phyloP scores from a whole-genome alignment of 2,329 filamentous ascomycete genomes.

The Colletotrichum filicis region DNA sequence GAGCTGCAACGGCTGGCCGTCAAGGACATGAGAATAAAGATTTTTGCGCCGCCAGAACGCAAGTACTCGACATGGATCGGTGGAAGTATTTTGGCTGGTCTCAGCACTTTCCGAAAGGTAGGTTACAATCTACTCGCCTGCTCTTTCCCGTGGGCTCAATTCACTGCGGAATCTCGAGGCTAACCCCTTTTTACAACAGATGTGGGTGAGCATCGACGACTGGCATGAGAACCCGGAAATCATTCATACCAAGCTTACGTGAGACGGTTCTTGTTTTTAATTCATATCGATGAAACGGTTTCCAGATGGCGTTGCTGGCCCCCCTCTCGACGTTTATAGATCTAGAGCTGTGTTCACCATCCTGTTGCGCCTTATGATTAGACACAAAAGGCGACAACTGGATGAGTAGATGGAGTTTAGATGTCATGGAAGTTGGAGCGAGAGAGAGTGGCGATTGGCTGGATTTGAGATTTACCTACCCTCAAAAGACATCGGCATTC shows the following conservation, averaged over 20 bases:
- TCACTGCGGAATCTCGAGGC: neutral
- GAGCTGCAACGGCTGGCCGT: slow-evolving; percentile 95
- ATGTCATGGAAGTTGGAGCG: neutral
- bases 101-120: slow-evolving; percentile 99
- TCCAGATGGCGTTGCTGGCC: neutral
- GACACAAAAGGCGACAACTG: neutral
- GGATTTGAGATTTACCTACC: slow-evolving; percentile 16
- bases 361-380: neutral
- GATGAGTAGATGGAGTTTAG: neutral
- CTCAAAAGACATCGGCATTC: neutral
- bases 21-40: slow-evolving; percentile 99
- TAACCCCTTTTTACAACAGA: slow-evolving; percentile 68
- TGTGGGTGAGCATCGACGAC: slow-evolving; percentile 99
- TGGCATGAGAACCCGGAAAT: slow-evolving; percentile 99
- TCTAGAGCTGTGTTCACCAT: neutral
- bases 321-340: slow-evolving; percentile 1
- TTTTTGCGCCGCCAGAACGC: slow-evolving; percentile 95
- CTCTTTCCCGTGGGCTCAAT: neutral
- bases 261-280: slow-evolving; percentile 40
- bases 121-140: neutral
- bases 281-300: slow-evolving; percentile 8
- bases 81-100: slow-evolving; percentile 92
- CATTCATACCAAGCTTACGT: slow-evolving; percentile 98
- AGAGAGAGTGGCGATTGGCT: neutral
- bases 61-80: slow-evolving; percentile 99